Conservation (phyloP, 352 stramenopile genomes). For the Pythium angustatum region DNA sequence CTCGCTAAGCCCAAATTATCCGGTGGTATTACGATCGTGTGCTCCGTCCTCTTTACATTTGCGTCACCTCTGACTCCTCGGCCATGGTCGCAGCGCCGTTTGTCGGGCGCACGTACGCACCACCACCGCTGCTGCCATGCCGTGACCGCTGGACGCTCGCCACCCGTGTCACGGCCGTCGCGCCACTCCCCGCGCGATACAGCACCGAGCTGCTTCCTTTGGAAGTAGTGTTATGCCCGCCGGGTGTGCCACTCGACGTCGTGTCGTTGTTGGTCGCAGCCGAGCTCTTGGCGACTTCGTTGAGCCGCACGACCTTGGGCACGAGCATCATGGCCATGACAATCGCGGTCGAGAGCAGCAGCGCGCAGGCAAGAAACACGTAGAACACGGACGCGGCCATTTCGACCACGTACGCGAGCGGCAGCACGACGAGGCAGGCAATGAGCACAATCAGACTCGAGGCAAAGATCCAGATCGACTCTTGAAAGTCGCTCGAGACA, state of each 20-base stretch:
- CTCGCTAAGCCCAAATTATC: too few relatives aligned
- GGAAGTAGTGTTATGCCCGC: background rate
- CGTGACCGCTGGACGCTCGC: background rate
- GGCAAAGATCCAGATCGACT: constrained; percentile 40
- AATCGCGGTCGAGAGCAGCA: constrained; percentile 17
- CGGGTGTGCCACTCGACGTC: background rate
- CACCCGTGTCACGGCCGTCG: background rate
- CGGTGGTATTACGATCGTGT: too few relatives aligned
- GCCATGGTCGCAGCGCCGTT: background rate
- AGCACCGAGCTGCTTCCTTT: background rate
- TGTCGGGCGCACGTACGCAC: background rate
- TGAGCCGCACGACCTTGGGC: constrained; percentile 20
- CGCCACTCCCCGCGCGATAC: too few relatives aligned
- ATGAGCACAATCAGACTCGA: constrained; percentile 29
- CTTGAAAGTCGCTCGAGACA: constrained; percentile 44
- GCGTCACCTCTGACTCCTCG: background rate
- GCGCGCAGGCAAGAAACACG: constrained; percentile 20
- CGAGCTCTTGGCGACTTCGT: background rate
- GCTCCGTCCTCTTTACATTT: background rate
- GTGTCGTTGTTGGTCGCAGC: constrained; percentile 1
- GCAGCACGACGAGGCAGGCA: constrained; percentile 26
- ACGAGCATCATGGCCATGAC: constrained; percentile 29
- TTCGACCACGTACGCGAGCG: constrained; percentile 35
- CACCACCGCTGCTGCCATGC: background rate
- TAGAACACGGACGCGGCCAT: constrained; percentile 26